Base-by-base conservation (phyloP, 495 filamentous ascomycete genomes). In the Trichoderma virens region DNA sequence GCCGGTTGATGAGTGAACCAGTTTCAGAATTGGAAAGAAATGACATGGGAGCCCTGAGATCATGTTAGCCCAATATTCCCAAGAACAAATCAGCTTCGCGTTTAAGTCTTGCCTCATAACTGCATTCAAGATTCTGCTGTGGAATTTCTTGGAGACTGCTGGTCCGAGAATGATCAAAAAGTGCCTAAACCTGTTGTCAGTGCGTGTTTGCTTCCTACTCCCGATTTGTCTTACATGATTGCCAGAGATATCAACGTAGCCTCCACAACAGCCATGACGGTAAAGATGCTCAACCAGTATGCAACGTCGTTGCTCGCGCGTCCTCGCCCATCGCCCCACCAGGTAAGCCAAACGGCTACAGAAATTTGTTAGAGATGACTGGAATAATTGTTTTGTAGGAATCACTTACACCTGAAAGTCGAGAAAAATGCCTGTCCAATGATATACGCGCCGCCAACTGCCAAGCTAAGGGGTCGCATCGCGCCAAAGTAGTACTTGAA, bases 1-100 rank as follows among this genome's bases (percentile, higher is more conserved):
- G 65, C 63, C 67, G 54, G 62, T 71, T 71, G 34, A 67, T 64
- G 16, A 69, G 66, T 35, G 64, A 64, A 28, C 69, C 69, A 5
- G 67, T 69, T 13, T 71, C 69, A 0, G 65, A 66, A 5, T 65
- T 59, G 18, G 67, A 65, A 30, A 71, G 67, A 51, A 64, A 71
- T 4, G 69, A 56, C 51, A 70, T 38, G 4, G 69, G 69, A n/a
- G 69, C 69, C 25, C 66, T 61, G 14, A 9, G 0, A 20, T 61
- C 59, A 56, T 30, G 23, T 14, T 16, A 28, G 20, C 2, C 43
- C 2, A n/a, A 0, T 56, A 14, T 30, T 18, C 25, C 6, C 2
- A 28, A 14, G 16, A 16, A 31, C 13, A 7, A 54, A 13, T n/a
- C 0, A 54, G 16, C 5, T 13, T 27, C 20, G 6, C 0, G 3